A percentile compares a stretch with the other conserved stretches of the same genome.
These are phyloP conservation scores for Aristolochia contorta DNA, from an alignment of 164 flowering plant genomes.

Conservation along the genomic window DNA sequence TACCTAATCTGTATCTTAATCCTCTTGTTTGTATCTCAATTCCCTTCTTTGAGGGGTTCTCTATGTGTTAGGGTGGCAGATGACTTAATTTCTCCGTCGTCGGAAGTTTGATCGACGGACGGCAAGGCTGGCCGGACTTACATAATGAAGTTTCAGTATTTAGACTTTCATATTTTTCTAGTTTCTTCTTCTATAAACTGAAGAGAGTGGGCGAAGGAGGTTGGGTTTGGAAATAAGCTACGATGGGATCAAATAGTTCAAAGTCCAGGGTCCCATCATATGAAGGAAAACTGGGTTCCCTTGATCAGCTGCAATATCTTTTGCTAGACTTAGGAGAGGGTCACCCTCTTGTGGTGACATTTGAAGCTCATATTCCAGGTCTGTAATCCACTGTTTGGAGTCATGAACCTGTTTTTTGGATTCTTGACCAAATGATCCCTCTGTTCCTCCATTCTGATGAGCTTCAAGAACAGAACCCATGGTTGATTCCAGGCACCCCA, in stretches of 20 bases:
- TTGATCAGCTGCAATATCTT: not conserved
- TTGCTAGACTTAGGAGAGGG: not conserved
- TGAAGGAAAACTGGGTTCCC: not conserved
- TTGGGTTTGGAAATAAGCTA: slow-evolving; percentile 5
- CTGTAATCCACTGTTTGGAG: not conserved
- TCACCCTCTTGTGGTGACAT: not conserved
- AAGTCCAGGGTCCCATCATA: slow-evolving; percentile 1
- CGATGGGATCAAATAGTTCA: slow-evolving; percentile 5
- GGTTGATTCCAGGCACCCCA: not conserved
- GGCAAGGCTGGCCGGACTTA: not conserved
- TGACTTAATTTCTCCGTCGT: not conserved
- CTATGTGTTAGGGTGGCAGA: not conserved
- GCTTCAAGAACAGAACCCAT: not conserved
- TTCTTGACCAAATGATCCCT: not conserved
- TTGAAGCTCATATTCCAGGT: slow-evolving; percentile 6
- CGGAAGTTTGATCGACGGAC: not conserved
- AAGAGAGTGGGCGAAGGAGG: slow-evolving; percentile 3
- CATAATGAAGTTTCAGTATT: not conserved
- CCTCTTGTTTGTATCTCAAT: not conserved
- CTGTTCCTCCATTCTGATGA: not conserved
- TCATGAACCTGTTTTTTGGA: not conserved
- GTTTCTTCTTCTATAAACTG: not conserved
- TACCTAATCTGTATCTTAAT: not conserved
- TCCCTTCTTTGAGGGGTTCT: not conserved
- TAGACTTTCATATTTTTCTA: not conserved